phyloP scores from a whole-genome alignment of 768 basidiomycete species.

The Mycena sanguinolenta region DNA sequence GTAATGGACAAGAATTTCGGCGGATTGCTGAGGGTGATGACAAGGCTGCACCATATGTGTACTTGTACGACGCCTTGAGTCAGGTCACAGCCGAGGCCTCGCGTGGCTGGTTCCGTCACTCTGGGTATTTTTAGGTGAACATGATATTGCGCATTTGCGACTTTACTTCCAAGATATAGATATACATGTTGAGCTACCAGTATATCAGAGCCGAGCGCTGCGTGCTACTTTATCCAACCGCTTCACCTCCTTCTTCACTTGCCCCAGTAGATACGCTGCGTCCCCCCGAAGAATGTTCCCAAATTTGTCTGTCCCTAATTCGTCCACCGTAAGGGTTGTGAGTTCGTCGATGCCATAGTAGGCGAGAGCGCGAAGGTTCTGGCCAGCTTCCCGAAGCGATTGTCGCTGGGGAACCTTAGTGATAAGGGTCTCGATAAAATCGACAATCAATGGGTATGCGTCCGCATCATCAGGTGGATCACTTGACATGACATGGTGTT shows the following conservation, averaged over 20 bases:
- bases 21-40: constrained; percentile 1
- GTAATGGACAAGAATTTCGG: constrained; percentile 5
- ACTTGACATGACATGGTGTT: constrained; percentile 15
- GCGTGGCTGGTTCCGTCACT: background rate
- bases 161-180: constrained; percentile 20
- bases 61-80: background rate
- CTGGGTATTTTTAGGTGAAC: constrained; percentile 16
- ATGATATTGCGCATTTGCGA: constrained; percentile 15
- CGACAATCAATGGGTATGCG: constrained; percentile 20
- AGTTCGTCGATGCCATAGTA: constrained; percentile 10
- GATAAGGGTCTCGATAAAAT: constrained; percentile 21
- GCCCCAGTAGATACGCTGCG: too few species aligned
- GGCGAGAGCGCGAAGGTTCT: constrained; percentile 7
- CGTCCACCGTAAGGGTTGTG: too few species aligned
- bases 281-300: too few species aligned
- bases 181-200: constrained; percentile 3
- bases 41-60: background rate
- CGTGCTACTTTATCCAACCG: constrained; percentile 9
- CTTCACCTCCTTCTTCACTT: constrained; percentile 20
- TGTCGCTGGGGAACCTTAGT: constrained; percentile 6
- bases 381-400: constrained; percentile 2
- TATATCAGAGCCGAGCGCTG: background rate
- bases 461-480: constrained; percentile 27
- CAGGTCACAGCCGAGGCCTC: background rate
- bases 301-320: too few species aligned